Evolutionary conservation across 2,329 filamentous ascomycete species (phyloP).

Genomic region (Amylocarpus encephaloides): DNA sequence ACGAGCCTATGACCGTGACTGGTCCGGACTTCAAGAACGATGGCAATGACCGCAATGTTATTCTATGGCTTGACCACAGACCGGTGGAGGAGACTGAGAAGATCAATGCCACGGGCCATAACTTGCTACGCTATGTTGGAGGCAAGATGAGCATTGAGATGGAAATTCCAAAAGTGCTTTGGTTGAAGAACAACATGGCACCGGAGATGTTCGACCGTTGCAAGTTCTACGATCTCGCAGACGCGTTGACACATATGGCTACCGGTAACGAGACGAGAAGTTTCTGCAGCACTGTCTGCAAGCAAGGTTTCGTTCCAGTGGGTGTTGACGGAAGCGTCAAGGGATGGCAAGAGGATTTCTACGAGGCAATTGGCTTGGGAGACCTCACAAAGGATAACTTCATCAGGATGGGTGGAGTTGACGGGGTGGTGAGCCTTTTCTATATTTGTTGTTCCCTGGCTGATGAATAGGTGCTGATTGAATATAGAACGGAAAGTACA

Average conservation of each 20-base stretch:
- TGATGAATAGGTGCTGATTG: conserved; percentile 16
- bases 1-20: conserved; percentile 86
- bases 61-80: conserved; percentile 95
- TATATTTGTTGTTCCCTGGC: conserved; percentile 29
- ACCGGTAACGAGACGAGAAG: conserved; percentile 88
- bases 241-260: conserved; percentile 89
- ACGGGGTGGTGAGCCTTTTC: conserved; percentile 77
- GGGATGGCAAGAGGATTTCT: conserved; percentile 96
- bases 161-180: conserved; percentile 97
- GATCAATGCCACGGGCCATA: conserved; percentile 90
- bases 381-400: conserved; percentile 83
- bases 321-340: conserved; percentile 95
- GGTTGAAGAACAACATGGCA: conserved; percentile 98
- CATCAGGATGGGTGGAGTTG: conserved; percentile 86
- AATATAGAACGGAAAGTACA: conserved; percentile 76
- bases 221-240: conserved; percentile 94
- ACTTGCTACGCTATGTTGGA: conserved; percentile 90
- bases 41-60: conserved; percentile 85
- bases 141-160: conserved; percentile 99
- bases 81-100: conserved; percentile 84
- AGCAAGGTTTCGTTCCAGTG: conserved; percentile 95
- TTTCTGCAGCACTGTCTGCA: conserved; percentile 94
- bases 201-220: conserved; percentile 81
- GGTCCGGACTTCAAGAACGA: conserved; percentile 77
- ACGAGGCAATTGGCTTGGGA: conserved; percentile 75